Conservation (phyloP, 1,284 basidiomycete species). For the Ustilago crameri region DNA sequence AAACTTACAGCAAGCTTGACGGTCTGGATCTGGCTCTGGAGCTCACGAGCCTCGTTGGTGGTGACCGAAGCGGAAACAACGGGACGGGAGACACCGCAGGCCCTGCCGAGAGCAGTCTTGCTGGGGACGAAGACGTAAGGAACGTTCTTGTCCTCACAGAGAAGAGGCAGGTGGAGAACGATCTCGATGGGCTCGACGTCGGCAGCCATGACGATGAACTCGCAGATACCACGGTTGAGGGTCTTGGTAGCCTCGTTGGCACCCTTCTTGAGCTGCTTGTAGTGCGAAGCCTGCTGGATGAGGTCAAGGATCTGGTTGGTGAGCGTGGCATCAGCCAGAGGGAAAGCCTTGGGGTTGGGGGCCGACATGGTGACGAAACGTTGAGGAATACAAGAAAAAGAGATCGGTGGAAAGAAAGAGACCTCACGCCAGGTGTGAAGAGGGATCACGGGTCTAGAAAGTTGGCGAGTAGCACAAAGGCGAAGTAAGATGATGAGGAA, state of each 20-base stretch:
- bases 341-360: conserved; percentile 85
- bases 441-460: conserved; percentile 51
- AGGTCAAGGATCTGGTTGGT: conserved; percentile 86
- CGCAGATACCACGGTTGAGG: conserved; percentile 96
- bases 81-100: conserved; percentile 93
- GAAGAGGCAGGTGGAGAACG: conserved; percentile 91
- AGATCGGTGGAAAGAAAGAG: conserved; percentile 14
- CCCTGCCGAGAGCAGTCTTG: conserved; percentile 92
- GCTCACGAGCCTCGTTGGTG: conserved; percentile 92
- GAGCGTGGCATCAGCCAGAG: conserved; percentile 85
- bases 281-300: conserved; percentile 73
- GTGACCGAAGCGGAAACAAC: conserved; percentile 96
- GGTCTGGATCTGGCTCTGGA: conserved; percentile 87
- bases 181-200: conserved; percentile 93
- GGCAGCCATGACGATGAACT: conserved; percentile 97
- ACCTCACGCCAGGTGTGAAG: conserved; percentile 52
- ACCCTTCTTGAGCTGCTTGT: conserved; percentile 98
- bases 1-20: conserved; percentile 74
- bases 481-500: conserved; percentile 15
- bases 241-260: conserved; percentile 96
- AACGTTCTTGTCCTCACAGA: conserved; percentile 99
- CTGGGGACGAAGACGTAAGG: conserved; percentile 94
- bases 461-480: conserved; percentile 6
- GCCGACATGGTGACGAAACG: conserved; percentile 47
- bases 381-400: conserved; percentile 1